Evolutionary conservation across 2,329 filamentous ascomycete species (phyloP).

Genomic region (Parafenestella ontariensis): DNA sequence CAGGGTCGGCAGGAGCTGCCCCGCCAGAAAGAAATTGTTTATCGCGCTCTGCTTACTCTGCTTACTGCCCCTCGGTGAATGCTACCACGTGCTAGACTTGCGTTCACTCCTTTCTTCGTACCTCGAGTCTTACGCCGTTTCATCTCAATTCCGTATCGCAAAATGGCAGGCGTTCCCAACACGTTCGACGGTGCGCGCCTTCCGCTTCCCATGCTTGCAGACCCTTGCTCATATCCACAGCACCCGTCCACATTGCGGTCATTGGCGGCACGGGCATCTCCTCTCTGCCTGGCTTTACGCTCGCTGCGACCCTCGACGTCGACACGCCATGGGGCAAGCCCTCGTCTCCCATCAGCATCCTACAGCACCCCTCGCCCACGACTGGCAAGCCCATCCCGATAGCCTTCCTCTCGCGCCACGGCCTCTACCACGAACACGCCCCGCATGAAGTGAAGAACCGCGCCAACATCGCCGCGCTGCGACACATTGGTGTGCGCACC

Average conservation of each 20-base stretch:
- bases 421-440: slow-evolving; percentile 83
- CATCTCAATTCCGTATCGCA: slow-evolving; percentile 38
- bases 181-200: slow-evolving; percentile 39
- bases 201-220: neutral
- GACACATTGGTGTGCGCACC: slow-evolving; percentile 85
- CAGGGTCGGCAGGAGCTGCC: slow-evolving; percentile 23
- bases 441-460: slow-evolving; percentile 94
- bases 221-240: slow-evolving; percentile 37
- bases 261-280: slow-evolving; percentile 84
- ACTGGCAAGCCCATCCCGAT: slow-evolving; percentile 67
- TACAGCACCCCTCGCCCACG: slow-evolving; percentile 81
- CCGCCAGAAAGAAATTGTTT: slow-evolving; percentile 30
- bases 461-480: slow-evolving; percentile 97
- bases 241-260: slow-evolving; percentile 59
- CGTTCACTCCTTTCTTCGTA: neutral
- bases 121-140: slow-evolving; percentile 9
- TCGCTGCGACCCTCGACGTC: slow-evolving; percentile 78
- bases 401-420: slow-evolving; percentile 94
- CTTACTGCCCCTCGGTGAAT: slow-evolving; percentile 20
- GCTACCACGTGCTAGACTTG: slow-evolving; percentile 18
- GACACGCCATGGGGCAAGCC: slow-evolving; percentile 89
- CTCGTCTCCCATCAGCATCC: slow-evolving; percentile 79
- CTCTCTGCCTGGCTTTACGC: slow-evolving; percentile 84
- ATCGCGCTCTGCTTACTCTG: slow-evolving; percentile 10
- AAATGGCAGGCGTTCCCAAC: slow-evolving; percentile 43